Percentiles rank a stretch among this genome's conserved stretches.
These are phyloP conservation scores for Dictyostelium intermedium DNA, from an alignment of 78 protist genomes.

Conservation along the genomic window DNA sequence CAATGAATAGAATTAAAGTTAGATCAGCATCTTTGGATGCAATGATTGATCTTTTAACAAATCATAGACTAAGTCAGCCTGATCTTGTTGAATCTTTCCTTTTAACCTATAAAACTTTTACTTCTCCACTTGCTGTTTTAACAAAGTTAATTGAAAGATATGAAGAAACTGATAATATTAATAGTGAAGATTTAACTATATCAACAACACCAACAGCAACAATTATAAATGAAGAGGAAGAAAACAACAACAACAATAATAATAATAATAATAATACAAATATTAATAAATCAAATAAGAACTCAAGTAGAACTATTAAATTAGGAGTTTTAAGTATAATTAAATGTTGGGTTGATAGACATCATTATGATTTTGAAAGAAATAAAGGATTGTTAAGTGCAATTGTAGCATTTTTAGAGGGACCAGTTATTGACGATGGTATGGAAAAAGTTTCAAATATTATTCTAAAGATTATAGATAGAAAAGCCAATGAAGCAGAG, in stretches of 20 bases:
- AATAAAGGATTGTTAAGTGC: conserved; percentile 15
- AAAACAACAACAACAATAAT: neutral
- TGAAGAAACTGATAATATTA: conserved; percentile 18
- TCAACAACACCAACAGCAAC: neutral
- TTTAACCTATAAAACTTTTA: conserved; percentile 73
- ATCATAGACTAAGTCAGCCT: conserved; percentile 54
- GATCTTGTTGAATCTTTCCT: conserved; percentile 71
- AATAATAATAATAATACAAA: neutral
- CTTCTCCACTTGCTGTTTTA: conserved; percentile 41
- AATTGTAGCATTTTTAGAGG: conserved; percentile 39
- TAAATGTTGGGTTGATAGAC: conserved; percentile 69
- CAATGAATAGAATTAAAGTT: conserved; percentile 25
- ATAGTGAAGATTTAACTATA: neutral
- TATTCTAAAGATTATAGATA: conserved; percentile 28
- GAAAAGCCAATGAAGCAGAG: neutral
- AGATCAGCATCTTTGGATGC: conserved; percentile 57
- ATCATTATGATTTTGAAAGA: conserved; percentile 61
- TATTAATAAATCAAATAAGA: neutral
- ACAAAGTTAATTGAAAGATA: conserved; percentile 39
- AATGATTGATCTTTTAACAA: conserved; percentile 69
- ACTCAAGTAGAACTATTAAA: conserved; percentile 6
- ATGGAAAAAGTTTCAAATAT: conserved; percentile 59
- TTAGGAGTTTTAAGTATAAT: conserved; percentile 53
- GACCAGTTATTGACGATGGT: conserved; percentile 62
- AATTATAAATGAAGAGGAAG: neutral